These are phyloP conservation scores for Rachicladosporium sp. DNA, from an alignment of 2,329 filamentous ascomycete species.

Conservation along the genomic window DNA sequence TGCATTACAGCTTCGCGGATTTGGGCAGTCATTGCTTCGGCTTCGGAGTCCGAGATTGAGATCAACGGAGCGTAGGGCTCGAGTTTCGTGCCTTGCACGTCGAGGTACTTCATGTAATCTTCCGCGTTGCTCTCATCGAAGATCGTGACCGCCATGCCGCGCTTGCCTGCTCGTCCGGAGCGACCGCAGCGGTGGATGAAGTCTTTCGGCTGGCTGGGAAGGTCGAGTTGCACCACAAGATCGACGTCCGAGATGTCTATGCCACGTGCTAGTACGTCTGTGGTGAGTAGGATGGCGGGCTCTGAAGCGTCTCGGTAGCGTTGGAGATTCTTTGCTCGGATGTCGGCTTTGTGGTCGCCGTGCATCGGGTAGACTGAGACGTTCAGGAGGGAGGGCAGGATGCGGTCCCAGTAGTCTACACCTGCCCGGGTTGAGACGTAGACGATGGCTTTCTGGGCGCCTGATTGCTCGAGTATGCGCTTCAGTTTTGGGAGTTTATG, in stretches of 20 bases:
- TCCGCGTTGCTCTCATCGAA: constrained; percentile 76
- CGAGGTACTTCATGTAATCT: constrained; percentile 76
- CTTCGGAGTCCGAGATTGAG: constrained; percentile 46
- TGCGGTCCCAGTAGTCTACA: constrained; percentile 83
- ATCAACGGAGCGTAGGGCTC: constrained; percentile 29
- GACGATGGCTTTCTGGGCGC: constrained; percentile 72
- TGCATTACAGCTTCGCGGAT: constrained; percentile 49
- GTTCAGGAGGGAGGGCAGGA: constrained; percentile 59
- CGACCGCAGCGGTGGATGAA: constrained; percentile 56
- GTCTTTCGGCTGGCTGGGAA: constrained; percentile 76
- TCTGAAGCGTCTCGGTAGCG: constrained; percentile 63
- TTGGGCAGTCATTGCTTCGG: constrained; percentile 40
- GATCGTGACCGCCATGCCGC: constrained; percentile 74
- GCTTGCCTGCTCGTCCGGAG: constrained; percentile 50
- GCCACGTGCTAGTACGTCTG: constrained; percentile 80
- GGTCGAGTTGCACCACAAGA: constrained; percentile 79
- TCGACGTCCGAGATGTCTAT: constrained; percentile 88
- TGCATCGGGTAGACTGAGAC: constrained; percentile 72
- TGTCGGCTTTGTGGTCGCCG: constrained; percentile 80
- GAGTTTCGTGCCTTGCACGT: constrained; percentile 26
- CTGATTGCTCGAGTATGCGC: constrained; percentile 49
- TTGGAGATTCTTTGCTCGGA: constrained; percentile 76
- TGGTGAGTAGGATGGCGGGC: constrained; percentile 76
- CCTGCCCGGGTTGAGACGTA: constrained; percentile 90
- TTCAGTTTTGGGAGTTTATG: constrained; percentile 69